Evolutionary conservation across 2,329 filamentous ascomycete species (phyloP).

Genomic region (Didymella glomerata): DNA sequence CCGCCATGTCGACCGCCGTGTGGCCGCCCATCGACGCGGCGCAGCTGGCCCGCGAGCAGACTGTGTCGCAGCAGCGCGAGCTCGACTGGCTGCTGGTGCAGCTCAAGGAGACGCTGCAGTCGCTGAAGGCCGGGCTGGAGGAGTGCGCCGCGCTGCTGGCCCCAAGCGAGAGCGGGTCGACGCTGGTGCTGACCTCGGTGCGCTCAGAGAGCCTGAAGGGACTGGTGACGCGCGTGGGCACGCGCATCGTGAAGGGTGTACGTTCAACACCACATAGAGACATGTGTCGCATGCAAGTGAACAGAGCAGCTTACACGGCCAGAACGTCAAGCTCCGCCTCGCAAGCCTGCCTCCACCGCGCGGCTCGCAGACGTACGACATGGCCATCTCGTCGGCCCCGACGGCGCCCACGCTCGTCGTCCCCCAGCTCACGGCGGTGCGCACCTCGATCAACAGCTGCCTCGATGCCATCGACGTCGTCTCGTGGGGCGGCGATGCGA

Average conservation of each 20-base stretch:
- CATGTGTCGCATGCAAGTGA: too few relatives aligned
- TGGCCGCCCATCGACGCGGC: conserved; percentile 65
- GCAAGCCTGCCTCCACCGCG: conserved; percentile 68
- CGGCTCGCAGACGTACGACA: conserved; percentile 60
- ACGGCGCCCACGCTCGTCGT: conserved; percentile 68
- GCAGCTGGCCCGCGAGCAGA: conserved; percentile 61
- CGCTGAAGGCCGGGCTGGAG: conserved; percentile 76
- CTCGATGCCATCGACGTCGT: conserved; percentile 84
- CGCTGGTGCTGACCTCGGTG: conserved; percentile 85
- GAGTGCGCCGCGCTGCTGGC: conserved; percentile 89
- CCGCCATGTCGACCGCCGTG: conserved; percentile 66
- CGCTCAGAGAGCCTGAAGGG: conserved; percentile 92
- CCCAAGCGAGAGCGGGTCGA: conserved; percentile 84
- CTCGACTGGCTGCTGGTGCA: conserved; percentile 70
- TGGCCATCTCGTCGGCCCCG: conserved; percentile 62
- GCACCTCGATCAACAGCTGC: conserved; percentile 81
- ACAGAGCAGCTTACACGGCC: neutral
- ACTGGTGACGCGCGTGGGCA: conserved; percentile 86
- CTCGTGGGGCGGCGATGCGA: conserved; percentile 73
- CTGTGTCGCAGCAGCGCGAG: conserved; percentile 63
- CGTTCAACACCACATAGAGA: conserved; percentile 44
- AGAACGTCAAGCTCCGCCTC: conserved; percentile 81
- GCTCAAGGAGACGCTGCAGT: conserved; percentile 67
- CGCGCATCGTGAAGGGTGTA: conserved; percentile 90
- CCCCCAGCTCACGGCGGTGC: conserved; percentile 73